Evolutionary conservation across 2,329 filamentous ascomycete species (phyloP).

Genomic region (Xylaria sp.): DNA sequence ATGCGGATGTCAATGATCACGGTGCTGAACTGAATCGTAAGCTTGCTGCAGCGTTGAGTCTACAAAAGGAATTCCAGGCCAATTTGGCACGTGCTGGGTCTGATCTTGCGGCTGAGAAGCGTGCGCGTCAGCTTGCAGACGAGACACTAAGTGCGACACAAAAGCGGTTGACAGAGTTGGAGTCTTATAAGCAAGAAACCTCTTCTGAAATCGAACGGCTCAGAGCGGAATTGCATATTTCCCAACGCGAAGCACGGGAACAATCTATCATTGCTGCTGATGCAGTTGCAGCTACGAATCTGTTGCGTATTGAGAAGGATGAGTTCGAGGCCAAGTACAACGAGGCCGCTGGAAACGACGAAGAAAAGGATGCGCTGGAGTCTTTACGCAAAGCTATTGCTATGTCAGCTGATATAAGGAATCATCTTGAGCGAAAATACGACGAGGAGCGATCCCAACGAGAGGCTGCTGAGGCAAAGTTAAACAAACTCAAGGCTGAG

Average conservation of each 20-base stretch:
- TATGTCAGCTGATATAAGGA: constrained; percentile 81
- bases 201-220: constrained; percentile 86
- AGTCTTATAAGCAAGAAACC: constrained; percentile 83
- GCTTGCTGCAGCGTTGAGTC: constrained; percentile 81
- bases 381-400: constrained; percentile 81
- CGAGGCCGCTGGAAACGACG: constrained; percentile 73
- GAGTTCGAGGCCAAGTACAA: constrained; percentile 77
- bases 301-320: constrained; percentile 87
- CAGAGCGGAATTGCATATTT: constrained; percentile 84
- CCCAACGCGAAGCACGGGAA: constrained; percentile 81
- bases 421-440: constrained; percentile 81
- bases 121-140: constrained; percentile 84
- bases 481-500: constrained; percentile 80
- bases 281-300: constrained; percentile 76
- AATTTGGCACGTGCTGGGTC: constrained; percentile 74
- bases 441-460: constrained; percentile 83
- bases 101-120: constrained; percentile 84
- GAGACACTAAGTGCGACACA: constrained; percentile 86
- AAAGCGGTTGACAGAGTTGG: constrained; percentile 83
- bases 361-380: constrained; percentile 76
- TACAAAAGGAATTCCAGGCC: constrained; percentile 83
- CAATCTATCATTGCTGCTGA: constrained; percentile 82
- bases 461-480: constrained; percentile 79
- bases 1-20: constrained; percentile 66
- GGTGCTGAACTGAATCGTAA: constrained; percentile 81